These are phyloP conservation scores for Chenopodium quinoa DNA, from an alignment of 148 eudicot genomes.

Conservation along the genomic window DNA sequence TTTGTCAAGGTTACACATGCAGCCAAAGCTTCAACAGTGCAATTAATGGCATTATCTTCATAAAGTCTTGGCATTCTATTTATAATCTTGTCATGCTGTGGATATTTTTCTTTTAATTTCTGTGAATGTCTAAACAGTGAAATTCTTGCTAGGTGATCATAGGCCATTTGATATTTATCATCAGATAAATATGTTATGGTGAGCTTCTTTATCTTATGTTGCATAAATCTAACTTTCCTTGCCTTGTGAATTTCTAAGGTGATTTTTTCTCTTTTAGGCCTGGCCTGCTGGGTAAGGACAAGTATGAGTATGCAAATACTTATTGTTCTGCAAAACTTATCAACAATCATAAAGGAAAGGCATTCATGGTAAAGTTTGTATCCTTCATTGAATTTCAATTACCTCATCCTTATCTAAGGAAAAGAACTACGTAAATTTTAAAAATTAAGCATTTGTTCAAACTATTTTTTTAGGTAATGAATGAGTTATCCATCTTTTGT, in stretches of 20 bases:
- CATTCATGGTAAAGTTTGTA: constrained; percentile 48
- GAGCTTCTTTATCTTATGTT: constrained; percentile 35
- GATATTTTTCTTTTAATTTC: constrained; percentile 10
- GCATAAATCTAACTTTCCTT: constrained; percentile 1
- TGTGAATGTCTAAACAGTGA: constrained; percentile 23
- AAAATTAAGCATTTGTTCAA: not conserved
- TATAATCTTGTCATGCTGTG: constrained; percentile 17
- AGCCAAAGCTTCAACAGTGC: constrained; percentile 14
- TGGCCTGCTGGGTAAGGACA: constrained; percentile 81
- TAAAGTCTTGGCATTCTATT: not conserved
- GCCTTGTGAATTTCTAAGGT: not conserved
- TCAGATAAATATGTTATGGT: constrained; percentile 97
- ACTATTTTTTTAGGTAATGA: not conserved
- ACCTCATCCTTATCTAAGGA: constrained; percentile 3
- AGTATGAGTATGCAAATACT: constrained; percentile 86
- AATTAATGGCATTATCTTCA: not conserved
- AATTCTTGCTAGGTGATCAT: constrained; percentile 74
- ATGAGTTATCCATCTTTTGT: not conserved
- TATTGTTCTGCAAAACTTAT: constrained; percentile 57
- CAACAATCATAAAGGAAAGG: constrained; percentile 56
- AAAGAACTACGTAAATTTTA: not conserved
- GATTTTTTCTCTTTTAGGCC: constrained; percentile 53
- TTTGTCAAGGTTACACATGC: constrained; percentile 79
- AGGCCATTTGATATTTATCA: constrained; percentile 98
- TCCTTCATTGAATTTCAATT: not conserved